Conservation (phyloP, 1,139 yeast species). For the Magnusiomyces fungicola region DNA sequence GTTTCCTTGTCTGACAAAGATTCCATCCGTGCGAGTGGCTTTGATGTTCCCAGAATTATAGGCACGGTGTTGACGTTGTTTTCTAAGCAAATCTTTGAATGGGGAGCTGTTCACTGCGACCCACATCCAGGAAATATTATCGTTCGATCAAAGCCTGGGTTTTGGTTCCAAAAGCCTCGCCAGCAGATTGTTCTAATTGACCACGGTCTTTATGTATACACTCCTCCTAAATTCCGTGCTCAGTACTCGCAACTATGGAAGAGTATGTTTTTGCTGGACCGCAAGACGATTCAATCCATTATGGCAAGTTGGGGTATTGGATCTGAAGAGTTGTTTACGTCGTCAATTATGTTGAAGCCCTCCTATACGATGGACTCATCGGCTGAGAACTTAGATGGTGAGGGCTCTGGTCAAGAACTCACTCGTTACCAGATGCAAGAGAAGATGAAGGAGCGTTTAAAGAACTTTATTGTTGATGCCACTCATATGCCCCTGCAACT, state of each 20-base stretch:
- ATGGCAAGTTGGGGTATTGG: conserved; percentile 64
- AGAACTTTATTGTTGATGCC: conserved; percentile 51
- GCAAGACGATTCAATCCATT: conserved; percentile 41
- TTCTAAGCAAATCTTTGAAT: conserved; percentile 62
- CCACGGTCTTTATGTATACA: conserved; percentile 62
- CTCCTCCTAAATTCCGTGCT: conserved; percentile 43
- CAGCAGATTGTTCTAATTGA: conserved; percentile 64
- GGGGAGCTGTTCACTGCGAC: conserved; percentile 75
- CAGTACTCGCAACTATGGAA: conserved; percentile 63
- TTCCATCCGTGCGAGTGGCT: conserved; percentile 38
- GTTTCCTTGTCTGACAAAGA: conserved; percentile 44
- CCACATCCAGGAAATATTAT: conserved; percentile 78
- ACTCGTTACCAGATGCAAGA: conserved; percentile 37
- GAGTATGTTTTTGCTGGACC: conserved; percentile 48
- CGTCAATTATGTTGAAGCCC: conserved; percentile 50
- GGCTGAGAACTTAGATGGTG: conserved; percentile 1
- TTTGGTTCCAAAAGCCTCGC: conserved; percentile 12
- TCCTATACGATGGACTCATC: conserved; percentile 20
- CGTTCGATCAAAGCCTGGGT: conserved; percentile 34
- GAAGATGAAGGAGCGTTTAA: conserved; percentile 36
- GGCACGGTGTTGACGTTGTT: conserved; percentile 48
- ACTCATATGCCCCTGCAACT: conserved; percentile 60
- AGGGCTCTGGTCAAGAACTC: conserved; percentile 12
- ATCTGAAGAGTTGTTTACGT: conserved; percentile 57
- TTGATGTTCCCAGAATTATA: conserved; percentile 42